phyloP scores from a whole-genome alignment of 306 rosid species.

The Mimosa bimucronata region DNA sequence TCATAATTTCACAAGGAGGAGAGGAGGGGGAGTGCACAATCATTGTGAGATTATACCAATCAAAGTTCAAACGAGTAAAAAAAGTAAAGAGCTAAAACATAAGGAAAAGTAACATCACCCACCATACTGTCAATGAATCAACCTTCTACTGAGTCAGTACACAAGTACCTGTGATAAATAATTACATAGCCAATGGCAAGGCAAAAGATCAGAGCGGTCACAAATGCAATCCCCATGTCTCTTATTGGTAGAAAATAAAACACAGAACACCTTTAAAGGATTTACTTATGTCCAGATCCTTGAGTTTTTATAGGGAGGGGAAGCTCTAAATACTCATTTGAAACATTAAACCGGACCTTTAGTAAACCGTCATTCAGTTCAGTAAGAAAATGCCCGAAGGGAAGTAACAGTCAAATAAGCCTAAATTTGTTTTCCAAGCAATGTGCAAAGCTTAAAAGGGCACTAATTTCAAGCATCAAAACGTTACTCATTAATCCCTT shows the following conservation, averaged over 20 bases:
- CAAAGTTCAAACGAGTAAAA: not conserved
- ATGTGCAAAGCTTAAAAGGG: not conserved
- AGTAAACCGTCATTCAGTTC: not conserved
- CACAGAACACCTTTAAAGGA: not conserved
- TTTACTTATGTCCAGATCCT: no score
- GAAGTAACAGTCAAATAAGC: not conserved
- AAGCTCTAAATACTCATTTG: not conserved
- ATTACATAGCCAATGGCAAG: not conserved
- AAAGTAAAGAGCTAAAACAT: not conserved
- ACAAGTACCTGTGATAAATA: conserved; percentile 13
- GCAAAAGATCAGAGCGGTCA: not conserved
- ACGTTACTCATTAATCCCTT: not conserved
- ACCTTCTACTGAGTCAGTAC: conserved; percentile 17
- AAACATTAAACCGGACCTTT: not conserved
- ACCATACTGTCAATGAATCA: conserved; percentile 20
- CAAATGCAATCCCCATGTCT: not conserved
- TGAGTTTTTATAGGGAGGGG: no score
- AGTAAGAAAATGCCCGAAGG: not conserved
- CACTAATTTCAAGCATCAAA: not conserved
- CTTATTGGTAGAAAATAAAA: not conserved
- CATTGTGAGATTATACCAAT: not conserved
- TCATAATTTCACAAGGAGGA: not conserved
- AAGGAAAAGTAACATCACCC: conserved; percentile 4
- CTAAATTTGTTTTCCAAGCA: not conserved
- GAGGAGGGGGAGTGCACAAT: not conserved